These are phyloP conservation scores for Nicotiana rustica DNA, from an alignment of 305 asterid genomes.

Conservation along the genomic window DNA sequence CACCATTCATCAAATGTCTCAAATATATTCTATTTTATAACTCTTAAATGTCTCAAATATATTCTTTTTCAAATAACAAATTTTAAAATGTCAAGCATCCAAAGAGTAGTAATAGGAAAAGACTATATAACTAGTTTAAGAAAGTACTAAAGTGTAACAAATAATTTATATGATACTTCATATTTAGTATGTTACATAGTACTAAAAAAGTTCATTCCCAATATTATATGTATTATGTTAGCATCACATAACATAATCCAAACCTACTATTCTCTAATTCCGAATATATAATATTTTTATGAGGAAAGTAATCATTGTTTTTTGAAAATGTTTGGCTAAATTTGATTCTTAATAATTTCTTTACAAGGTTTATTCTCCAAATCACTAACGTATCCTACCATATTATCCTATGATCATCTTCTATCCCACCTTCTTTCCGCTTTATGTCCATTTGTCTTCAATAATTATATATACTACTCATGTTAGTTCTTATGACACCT, in stretches of 20 bases:
- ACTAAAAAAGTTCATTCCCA: not conserved
- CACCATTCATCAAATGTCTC: too few relatives aligned
- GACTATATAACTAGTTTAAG: too few relatives aligned
- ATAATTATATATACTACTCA: too few relatives aligned
- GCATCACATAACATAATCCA: conserved; percentile 1
- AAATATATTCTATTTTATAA: too few relatives aligned
- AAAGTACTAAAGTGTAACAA: not conserved
- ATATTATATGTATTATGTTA: conserved; percentile 13
- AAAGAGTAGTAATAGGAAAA: not conserved
- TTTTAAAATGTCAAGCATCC: too few relatives aligned
- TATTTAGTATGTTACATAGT: not conserved
- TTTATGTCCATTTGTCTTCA: not conserved
- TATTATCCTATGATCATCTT: not conserved
- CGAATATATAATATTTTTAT: not conserved
- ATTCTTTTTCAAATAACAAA: too few relatives aligned
- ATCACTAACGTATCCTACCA: conserved; percentile 24
- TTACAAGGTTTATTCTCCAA: not conserved
- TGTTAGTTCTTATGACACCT: too few relatives aligned
- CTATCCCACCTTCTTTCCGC: not conserved
- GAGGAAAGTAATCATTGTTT: not conserved
- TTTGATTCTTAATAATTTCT: not conserved
- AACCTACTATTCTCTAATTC: conserved; percentile 29
- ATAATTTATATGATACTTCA: not conserved
- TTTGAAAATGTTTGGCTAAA: not conserved
- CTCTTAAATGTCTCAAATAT: too few relatives aligned